Conservation (phyloP, 2,329 filamentous ascomycete species). For the Penicillium concentricum region DNA sequence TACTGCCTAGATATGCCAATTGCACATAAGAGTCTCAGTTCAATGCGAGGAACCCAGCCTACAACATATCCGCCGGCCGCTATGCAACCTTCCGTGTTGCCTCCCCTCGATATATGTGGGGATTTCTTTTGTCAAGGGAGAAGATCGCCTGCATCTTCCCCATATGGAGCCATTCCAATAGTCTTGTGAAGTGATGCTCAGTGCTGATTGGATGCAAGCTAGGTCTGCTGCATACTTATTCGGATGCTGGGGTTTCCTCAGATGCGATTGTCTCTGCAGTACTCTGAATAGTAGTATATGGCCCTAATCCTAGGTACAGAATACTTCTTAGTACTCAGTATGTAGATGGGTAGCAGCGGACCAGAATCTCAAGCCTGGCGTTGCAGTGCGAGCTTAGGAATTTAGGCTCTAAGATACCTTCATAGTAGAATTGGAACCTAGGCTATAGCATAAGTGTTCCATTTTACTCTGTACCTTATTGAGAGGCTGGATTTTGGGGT, state of each 20-base stretch:
- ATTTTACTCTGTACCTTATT: not conserved
- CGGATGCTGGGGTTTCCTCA: constrained; percentile 1
- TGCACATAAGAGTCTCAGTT: not conserved
- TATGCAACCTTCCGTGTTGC: constrained; percentile 6
- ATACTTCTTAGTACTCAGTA: not conserved
- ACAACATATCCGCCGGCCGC: too few relatives aligned
- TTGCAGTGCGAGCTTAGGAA: not conserved
- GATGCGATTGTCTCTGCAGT: not conserved
- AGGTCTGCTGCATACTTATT: constrained; percentile 9
- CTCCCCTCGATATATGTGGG: not conserved
- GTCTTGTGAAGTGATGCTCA: constrained; percentile 13
- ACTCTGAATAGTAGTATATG: not conserved
- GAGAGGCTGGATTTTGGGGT: not conserved
- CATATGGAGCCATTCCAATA: constrained; percentile 13
- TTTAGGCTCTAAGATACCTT: not conserved
- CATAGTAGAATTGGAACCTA: not conserved
- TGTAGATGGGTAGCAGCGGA: not conserved
- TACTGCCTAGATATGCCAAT: not conserved
- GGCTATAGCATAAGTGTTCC: not conserved
- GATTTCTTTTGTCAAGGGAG: not conserved
- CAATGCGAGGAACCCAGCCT: not conserved
- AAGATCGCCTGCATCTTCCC: constrained; percentile 5
- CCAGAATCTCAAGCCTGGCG: not conserved
- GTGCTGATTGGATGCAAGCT: constrained; percentile 9
- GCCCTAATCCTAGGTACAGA: not conserved